Evolutionary conservation across 2,329 filamentous ascomycete species (phyloP), one percentile per base, ranked within the genome.

Genomic region (Teratosphaeria gauchensis): DNA sequence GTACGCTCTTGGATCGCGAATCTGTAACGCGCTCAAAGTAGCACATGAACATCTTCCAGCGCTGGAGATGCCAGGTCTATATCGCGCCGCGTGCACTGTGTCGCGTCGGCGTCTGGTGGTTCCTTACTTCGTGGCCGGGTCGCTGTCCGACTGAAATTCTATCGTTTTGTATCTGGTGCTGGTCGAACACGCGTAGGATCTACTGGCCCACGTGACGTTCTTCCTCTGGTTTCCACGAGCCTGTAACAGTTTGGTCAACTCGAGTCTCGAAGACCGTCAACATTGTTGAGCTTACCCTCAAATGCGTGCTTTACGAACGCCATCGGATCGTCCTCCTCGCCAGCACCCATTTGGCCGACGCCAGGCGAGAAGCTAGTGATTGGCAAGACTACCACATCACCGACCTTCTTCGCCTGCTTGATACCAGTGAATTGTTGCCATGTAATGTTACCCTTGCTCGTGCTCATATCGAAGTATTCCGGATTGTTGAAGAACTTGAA

Each of bases 361-460:
- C 94, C 94, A 0, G 94, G 94, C 68, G 91, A 96, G 78, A 99
- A 99, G 74, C 91, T 92, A 6, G 94, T 99, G 68, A 99, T 97
- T 30, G 94, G 94, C 60, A 99, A 77, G 14, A 99, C 86, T 56
- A 96, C 85, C 2, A 96, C 90, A 73, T 99, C 94, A 53, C 94
- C 94, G 19, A 97, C 86, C 70, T 91, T 92, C 77, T 90, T 95
- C 57, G 90, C 83, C 31, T 78, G 80, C 65, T 83, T 86, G 79
- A 97, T 95, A 62, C 89, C 88, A 0, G 92, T 95, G 70, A 99
- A 99, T 65, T 96, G 88, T 66, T 82, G 80, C 80, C 87, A 96
- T 52, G 91, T 88, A 65, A 97, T 89, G 64, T 88, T 86, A 62
- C 84, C 85, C 61, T 81, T 82, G 69, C 84, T 87, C 16, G 81